Conservation (phyloP, 495 filamentous ascomycete genomes). For the Pseudomonodictys pantanalensis region DNA sequence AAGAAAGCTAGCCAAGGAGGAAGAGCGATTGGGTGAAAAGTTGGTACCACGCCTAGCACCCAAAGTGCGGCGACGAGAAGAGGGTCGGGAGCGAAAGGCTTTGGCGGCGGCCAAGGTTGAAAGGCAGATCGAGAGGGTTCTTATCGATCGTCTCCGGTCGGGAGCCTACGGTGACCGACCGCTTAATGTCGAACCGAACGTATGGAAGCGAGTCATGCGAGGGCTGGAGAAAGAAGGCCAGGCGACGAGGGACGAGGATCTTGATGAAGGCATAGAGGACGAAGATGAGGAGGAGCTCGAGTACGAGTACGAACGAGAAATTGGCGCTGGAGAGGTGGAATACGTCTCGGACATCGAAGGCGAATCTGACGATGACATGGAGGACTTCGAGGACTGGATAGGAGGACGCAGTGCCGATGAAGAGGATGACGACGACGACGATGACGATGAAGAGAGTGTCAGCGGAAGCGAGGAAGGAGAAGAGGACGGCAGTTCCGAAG, state of each 20-base stretch:
- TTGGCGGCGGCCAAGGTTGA: slow-evolving; percentile 93
- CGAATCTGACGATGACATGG: slow-evolving; percentile 55
- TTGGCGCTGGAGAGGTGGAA: slow-evolving; percentile 76
- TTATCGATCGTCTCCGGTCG: slow-evolving; percentile 85
- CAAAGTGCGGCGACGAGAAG: slow-evolving; percentile 85
- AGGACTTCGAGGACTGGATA: slow-evolving; percentile 74
- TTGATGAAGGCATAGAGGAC: slow-evolving; percentile 80
- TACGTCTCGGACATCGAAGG: slow-evolving; percentile 74
- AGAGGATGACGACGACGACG: slow-evolving; percentile 38
- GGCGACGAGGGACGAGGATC: slow-evolving; percentile 78
- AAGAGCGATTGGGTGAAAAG: slow-evolving; percentile 85
- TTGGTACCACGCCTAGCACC: slow-evolving; percentile 88
- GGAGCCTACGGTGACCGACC: slow-evolving; percentile 95
- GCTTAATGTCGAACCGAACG: slow-evolving; percentile 84
- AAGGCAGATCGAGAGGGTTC: slow-evolving; percentile 89
- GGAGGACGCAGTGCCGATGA: slow-evolving; percentile 60
- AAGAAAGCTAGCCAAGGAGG: slow-evolving; percentile 77
- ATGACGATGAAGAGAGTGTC: slow-evolving; percentile 36
- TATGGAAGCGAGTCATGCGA: slow-evolving; percentile 96
- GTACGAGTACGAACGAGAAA: slow-evolving; percentile 60
- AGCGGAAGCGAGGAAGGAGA: slow-evolving; percentile 39
- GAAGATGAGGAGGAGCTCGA: slow-evolving; percentile 73
- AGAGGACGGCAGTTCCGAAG: slow-evolving; percentile 45
- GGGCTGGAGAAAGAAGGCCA: slow-evolving; percentile 85
- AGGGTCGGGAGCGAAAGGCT: slow-evolving; percentile 89